A percentile compares a stretch with the other conserved stretches of the same genome.
phyloP scores from a whole-genome alignment of 768 basidiomycete species.

The Epithele typhae region DNA sequence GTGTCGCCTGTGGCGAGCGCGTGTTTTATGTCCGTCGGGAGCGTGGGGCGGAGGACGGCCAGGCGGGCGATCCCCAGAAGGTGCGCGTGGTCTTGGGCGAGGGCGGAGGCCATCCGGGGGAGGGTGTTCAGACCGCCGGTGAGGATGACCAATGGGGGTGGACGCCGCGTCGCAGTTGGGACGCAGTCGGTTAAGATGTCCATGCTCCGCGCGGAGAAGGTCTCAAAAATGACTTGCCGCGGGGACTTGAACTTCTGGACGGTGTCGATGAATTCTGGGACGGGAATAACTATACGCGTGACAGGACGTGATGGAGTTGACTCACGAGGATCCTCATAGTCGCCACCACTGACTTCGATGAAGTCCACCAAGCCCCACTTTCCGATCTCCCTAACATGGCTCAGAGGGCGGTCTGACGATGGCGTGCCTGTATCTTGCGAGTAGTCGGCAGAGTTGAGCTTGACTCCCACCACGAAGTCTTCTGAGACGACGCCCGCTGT shows the following conservation, averaged over 20 bases:
- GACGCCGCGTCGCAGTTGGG: constrained; percentile 18
- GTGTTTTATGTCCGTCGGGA: constrained; percentile 11
- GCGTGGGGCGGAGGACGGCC: constrained; percentile 56
- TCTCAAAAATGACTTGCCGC: constrained; percentile 72
- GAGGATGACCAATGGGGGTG: constrained; percentile 62
- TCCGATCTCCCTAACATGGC: constrained; percentile 58
- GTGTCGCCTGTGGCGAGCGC: neutral
- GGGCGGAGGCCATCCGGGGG: constrained; percentile 47
- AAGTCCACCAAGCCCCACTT: constrained; percentile 70
- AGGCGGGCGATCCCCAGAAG: constrained; percentile 74
- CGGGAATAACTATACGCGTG: neutral
- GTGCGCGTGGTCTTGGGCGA: constrained; percentile 56
- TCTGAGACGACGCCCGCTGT: constrained; percentile 36
- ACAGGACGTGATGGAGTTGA: neutral
- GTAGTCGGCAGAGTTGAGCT: constrained; percentile 80
- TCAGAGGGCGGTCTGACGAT: constrained; percentile 43
- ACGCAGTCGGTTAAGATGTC: constrained; percentile 31
- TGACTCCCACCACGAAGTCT: constrained; percentile 72
- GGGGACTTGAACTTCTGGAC: constrained; percentile 25
- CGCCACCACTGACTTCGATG: constrained; percentile 85
- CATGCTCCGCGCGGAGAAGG: constrained; percentile 58
- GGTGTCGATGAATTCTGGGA: constrained; percentile 25
- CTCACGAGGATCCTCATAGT: constrained; percentile 75
- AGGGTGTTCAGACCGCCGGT: constrained; percentile 76
- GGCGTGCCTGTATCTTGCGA: constrained; percentile 26